Evolutionary conservation across 163 green algal genomes (phyloP).

Genomic region (Scenedesmus sp.): DNA sequence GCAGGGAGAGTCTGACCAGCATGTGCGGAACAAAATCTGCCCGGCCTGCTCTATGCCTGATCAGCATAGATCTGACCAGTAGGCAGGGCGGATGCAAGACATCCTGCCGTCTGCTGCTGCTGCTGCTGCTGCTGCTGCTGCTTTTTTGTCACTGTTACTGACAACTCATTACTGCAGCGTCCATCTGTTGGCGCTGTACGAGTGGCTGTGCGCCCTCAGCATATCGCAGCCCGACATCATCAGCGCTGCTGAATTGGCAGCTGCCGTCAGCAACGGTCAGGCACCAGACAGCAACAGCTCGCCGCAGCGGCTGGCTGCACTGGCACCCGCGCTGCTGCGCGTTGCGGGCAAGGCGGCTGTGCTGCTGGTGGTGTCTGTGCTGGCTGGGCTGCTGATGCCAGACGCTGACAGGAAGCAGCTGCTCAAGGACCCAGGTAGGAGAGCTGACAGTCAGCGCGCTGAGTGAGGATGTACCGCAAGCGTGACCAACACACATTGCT

Average conservation of each 20-base stretch:
- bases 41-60: not conserved
- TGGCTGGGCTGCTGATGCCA: conserved; percentile 32
- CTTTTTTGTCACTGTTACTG: too few species aligned
- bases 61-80: too few species aligned
- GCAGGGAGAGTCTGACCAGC: too few species aligned
- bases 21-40: not conserved
- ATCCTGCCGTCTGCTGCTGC: not conserved
- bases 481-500: too few species aligned
- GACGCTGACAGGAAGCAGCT: not conserved
- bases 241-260: not conserved
- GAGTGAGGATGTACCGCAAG: too few species aligned
- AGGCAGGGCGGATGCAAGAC: too few species aligned
- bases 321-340: not conserved
- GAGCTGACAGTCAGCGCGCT: too few species aligned
- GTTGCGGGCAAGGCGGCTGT: conserved; percentile 19
- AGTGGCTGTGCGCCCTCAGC: not conserved
- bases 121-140: not conserved
- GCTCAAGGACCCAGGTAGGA: not conserved
- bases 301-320: not conserved
- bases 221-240: not conserved
- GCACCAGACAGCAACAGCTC: not conserved
- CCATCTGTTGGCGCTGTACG: not conserved
- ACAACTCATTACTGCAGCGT: not conserved
- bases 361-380: conserved; percentile 34
- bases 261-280: not conserved